Evolutionary conservation across 2,329 filamentous ascomycete species (phyloP), one percentile per base, ranked within the genome.

Genomic region (Dactylellina haptotyla): DNA sequence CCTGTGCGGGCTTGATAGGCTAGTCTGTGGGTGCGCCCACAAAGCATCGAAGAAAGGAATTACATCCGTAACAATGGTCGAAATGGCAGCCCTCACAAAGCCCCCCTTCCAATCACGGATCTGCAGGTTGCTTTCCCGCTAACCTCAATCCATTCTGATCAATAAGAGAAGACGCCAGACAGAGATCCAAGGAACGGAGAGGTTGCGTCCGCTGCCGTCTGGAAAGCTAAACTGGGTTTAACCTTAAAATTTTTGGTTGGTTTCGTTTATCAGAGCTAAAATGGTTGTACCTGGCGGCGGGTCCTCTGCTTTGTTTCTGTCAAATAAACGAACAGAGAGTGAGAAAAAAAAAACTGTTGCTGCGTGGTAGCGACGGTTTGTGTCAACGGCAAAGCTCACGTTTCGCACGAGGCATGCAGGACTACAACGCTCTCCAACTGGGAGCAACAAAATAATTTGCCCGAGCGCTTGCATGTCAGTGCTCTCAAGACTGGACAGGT

Each of bases 171-270:
- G 20, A 20, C 58, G 45, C 58, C 43, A 63, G 23, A 64, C 32
- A 37, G 32, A 41, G 59, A 61, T 56, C 61, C 50, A 64, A 73
- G 54, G 69, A 66, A 73, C 61, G 69, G 69, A 66, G 61, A 73
- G 61, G 61, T 73, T 73, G 69, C 69, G 61, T 64, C 69, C 67
- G 67, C 59, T 72, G 67, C 67, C 67, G 66, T 71, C 58, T 64
- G 16, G 56, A 58, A 41, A 37, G 46, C 67, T 46, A 65, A 39
- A 51, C 51, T 53, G 53, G 59, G 59, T 64, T 64, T 53, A 58
- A 65, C 28, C 48, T 71, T 72, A 59, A 72, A 61, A 26, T 43
- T 59, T 59, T 62, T 34, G 9, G 50, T 73, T 73, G 48, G 69
- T 65, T 73, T 73, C 69, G 69, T 66, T 62, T 61, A 51, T 37